Evolutionary conservation across 495 filamentous ascomycete genomes (phyloP).

Genomic region (Penicillium riverlandense): DNA sequence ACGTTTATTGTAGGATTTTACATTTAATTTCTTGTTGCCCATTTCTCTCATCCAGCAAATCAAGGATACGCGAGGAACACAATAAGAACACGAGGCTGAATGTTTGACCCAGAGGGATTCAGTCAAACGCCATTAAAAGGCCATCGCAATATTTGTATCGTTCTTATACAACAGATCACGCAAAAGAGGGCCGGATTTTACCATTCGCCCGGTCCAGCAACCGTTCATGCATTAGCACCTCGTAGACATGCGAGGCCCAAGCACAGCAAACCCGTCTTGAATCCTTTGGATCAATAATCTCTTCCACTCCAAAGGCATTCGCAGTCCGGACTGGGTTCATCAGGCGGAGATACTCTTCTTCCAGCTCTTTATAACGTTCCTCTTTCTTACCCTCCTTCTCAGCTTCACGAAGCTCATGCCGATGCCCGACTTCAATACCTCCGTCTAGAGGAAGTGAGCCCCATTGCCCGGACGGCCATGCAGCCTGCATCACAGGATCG

Average conservation of each 20-base stretch:
- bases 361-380: constrained; percentile 45
- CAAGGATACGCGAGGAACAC: too few species aligned
- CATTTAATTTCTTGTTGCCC: too few species aligned
- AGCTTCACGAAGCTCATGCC: constrained; percentile 48
- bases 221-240: constrained; percentile 37
- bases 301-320: constrained; percentile 57
- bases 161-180: constrained; percentile 6
- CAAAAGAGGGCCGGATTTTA: constrained; percentile 44
- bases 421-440: constrained; percentile 55
- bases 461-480: constrained; percentile 58
- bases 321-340: constrained; percentile 61
- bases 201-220: constrained; percentile 43
- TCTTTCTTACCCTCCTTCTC: constrained; percentile 42
- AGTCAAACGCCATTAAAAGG: too few species aligned
- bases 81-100: too few species aligned
- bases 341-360: constrained; percentile 49
- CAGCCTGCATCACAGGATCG: constrained; percentile 51
- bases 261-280: constrained; percentile 45
- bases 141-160: too few species aligned
- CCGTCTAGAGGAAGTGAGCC: constrained; percentile 52
- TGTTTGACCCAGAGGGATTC: too few species aligned
- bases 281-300: constrained; percentile 55
- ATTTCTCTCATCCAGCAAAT: too few species aligned
- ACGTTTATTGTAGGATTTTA: too few species aligned
- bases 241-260: constrained; percentile 51